A percentile compares a stretch with the other conserved stretches of the same genome.
Conservation (phyloP, 163 green algal species). For the Smithsoniella earleae region DNA sequence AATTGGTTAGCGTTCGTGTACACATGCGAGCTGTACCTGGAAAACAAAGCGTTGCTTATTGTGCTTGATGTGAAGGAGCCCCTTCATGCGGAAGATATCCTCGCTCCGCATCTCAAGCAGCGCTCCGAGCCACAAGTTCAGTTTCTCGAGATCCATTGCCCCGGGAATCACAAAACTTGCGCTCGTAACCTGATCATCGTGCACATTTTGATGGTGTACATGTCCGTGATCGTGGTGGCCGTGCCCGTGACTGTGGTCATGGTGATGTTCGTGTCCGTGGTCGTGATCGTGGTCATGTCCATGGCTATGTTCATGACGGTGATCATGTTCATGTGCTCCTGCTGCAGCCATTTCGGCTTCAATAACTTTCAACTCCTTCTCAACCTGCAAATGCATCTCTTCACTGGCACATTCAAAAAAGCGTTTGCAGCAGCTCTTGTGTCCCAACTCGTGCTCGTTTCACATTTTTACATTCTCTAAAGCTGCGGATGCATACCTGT, state of each 20-base stretch:
- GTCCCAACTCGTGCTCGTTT: no score
- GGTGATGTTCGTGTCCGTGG: not conserved
- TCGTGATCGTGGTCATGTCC: not conserved
- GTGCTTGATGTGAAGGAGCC: slow-evolving; percentile 66
- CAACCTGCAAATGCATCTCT: no score
- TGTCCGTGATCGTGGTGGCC: slow-evolving; percentile 58
- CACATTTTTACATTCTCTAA: no score
- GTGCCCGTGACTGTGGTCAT: slow-evolving; percentile 36
- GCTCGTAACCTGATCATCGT: slow-evolving; percentile 49
- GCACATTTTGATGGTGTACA: slow-evolving; percentile 77
- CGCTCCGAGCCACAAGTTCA: slow-evolving; percentile 45
- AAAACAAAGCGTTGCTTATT: slow-evolving; percentile 55
- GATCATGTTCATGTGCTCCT: not conserved
- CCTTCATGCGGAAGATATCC: slow-evolving; percentile 83
- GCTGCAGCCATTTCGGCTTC: not conserved
- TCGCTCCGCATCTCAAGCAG: slow-evolving; percentile 67
- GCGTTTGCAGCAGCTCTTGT: no score
- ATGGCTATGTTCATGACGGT: slow-evolving; percentile 9
- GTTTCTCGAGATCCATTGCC: slow-evolving; percentile 31
- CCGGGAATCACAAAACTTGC: slow-evolving; percentile 25
- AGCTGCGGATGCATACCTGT: no score
- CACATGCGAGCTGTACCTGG: slow-evolving; percentile 39
- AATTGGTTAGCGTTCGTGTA: not conserved
- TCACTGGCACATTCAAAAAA: no score
- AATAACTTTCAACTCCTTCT: slow-evolving; percentile 13